Percentiles rank a stretch among this genome's conserved stretches.
Conservation (phyloP, 2,329 filamentous ascomycete species). For the Zymoseptoria tritici region DNA sequence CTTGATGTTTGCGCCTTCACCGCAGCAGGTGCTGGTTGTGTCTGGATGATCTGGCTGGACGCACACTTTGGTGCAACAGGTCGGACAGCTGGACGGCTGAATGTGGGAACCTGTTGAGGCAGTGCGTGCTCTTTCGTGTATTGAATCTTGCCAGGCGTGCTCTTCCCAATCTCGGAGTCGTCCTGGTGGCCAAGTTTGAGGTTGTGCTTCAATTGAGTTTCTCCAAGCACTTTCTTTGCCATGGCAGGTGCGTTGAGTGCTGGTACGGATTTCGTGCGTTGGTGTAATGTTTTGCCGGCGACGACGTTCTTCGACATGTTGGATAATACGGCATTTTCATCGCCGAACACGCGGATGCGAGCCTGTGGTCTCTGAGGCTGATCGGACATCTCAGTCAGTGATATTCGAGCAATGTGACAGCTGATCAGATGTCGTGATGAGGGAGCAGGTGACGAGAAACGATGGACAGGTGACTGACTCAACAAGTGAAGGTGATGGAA, state of each 20-base stretch:
- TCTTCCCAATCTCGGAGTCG: conserved; percentile 49
- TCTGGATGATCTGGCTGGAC: conserved; percentile 33
- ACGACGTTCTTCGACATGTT: conserved; percentile 28
- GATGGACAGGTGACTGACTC: neutral
- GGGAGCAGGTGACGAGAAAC: neutral
- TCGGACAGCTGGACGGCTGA: conserved; percentile 54
- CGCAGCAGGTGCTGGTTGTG: neutral
- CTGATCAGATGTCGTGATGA: neutral
- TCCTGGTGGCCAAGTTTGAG: conserved; percentile 41
- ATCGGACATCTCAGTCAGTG: conserved; percentile 7
- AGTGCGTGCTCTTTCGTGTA: conserved; percentile 34
- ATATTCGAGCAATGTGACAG: neutral
- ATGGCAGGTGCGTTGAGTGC: conserved; percentile 7
- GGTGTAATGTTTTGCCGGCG: conserved; percentile 58
- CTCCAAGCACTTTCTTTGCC: conserved; percentile 35
- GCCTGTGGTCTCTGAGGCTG: conserved; percentile 60
- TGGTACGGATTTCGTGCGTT: conserved; percentile 65
- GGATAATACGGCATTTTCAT: conserved; percentile 57
- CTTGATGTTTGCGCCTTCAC: neutral
- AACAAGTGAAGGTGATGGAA: neutral
- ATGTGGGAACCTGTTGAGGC: conserved; percentile 34
- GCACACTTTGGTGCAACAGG: conserved; percentile 35
- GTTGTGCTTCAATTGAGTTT: conserved; percentile 23
- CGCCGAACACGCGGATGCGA: conserved; percentile 53
- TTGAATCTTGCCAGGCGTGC: conserved; percentile 31